Base-by-base conservation (phyloP, 305 asterid species). In the Rubia occidens region DNA sequence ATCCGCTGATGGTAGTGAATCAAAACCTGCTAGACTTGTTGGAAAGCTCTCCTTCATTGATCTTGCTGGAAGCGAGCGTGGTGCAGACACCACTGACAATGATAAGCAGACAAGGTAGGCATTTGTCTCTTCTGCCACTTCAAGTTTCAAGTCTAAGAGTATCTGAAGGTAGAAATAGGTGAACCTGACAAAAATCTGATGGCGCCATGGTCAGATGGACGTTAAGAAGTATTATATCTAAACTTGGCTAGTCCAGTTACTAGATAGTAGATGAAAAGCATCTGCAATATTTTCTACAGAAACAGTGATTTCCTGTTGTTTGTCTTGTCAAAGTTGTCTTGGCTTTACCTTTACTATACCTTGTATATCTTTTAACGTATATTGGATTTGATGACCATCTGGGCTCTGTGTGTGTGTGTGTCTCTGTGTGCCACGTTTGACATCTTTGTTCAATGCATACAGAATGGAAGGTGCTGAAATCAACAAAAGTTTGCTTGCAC, bases 41-140 rank as follows among this genome's bases (percentile, higher is more conserved):
- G 99, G 99, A 60, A 95, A 95, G 76, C 95, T 95, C 80, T 95
- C 99, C 75, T 95, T 95, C 82, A 95, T 95, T 56, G 99, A 95
- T 81, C 99, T 95, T 78, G 99, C 99, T 62, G 99, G 99, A 75
- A 95, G 99, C 78, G 99, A 95, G 75, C 98, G 99, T 70, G 99
- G 99, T 78, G 99, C 99, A 17, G 99, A 95, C 80, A 95, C 99
- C 40, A 95, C 99, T 43, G 99, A 95, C 60, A 95, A 91, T 77
- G 98, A 95, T 81, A 95, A 89, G 81, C 98, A 89, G 82, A 95
- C 99, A 21, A 89, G 99, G 98, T 91, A 80, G 24, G 49, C 32
- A 24, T 18, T 26, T 59, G 43, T 58, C 56, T 8, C 29, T 24
- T 69, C 29, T 42, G 66, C 37, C 60, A 17, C 56, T 58, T 42